Conservation (phyloP, 2,329 filamentous ascomycete species). For the Hymenoscyphus fructigenus region DNA sequence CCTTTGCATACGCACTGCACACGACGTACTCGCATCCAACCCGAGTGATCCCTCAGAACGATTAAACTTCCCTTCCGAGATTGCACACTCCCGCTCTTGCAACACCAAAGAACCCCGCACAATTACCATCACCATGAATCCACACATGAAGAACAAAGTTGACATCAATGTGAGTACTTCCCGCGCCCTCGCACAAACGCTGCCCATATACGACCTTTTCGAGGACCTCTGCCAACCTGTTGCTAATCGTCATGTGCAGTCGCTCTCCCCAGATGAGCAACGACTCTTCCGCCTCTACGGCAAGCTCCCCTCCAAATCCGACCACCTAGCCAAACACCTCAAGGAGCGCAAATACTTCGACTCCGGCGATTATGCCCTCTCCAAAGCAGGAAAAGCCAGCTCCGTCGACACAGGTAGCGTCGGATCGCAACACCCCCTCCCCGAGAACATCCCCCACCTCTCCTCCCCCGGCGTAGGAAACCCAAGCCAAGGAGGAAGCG, state of each 20-base stretch:
- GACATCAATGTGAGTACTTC: slow-evolving; percentile 78
- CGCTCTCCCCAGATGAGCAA: slow-evolving; percentile 91
- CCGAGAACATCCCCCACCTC: slow-evolving; percentile 92
- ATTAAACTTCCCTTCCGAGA: neutral
- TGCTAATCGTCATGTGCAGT: slow-evolving; percentile 50
- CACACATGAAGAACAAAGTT: slow-evolving; percentile 97
- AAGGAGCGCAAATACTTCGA: slow-evolving; percentile 99
- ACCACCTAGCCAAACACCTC: slow-evolving; percentile 95
- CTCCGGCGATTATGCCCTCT: slow-evolving; percentile 93
- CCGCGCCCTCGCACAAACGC: slow-evolving; percentile 18
- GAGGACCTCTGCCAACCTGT: neutral
- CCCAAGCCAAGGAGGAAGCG: slow-evolving; percentile 41
- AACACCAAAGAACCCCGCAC: slow-evolving; percentile 12
- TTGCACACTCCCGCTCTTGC: neutral
- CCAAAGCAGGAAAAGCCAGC: slow-evolving; percentile 94
- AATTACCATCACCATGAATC: slow-evolving; percentile 68
- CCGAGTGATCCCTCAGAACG: neutral
- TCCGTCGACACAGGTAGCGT: slow-evolving; percentile 91
- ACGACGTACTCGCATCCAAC: neutral
- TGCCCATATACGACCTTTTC: neutral
- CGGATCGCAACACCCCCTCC: slow-evolving; percentile 90
- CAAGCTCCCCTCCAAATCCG: slow-evolving; percentile 94
- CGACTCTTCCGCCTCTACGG: slow-evolving; percentile 95
- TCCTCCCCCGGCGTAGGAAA: slow-evolving; percentile 56
- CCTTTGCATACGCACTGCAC: neutral